phyloP scores from a whole-genome alignment of 192 early-diverging fungal genomes.

The Backusella tarrabulga region DNA sequence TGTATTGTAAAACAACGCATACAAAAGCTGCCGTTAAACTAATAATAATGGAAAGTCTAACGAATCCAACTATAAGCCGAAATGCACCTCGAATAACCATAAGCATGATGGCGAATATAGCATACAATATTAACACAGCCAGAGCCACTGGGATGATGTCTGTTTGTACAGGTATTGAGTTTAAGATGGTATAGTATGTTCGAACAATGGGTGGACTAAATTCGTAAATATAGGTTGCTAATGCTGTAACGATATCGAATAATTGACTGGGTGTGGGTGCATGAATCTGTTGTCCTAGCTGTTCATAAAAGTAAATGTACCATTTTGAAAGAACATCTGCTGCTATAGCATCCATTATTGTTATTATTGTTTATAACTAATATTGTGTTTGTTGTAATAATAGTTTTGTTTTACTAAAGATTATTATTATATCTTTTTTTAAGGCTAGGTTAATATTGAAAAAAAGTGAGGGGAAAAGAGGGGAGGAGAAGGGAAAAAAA shows the following conservation, averaged over 20 bases:
- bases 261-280: conserved; percentile 2
- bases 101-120: conserved; percentile 24
- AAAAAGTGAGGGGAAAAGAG: background rate
- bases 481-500: background rate
- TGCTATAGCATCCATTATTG: background rate
- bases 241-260: background rate
- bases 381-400: background rate
- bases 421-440: background rate
- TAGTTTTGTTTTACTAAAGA: background rate
- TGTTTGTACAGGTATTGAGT: conserved; percentile 25
- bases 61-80: conserved; percentile 21
- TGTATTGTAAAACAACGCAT: conserved; percentile 22
- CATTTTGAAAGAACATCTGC: conserved; percentile 14
- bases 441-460: background rate
- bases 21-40: conserved; percentile 7
- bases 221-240: background rate
- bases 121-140: conserved; percentile 26
- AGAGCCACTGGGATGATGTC: conserved; percentile 29
- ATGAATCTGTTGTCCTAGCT: background rate
- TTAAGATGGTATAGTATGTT: conserved; percentile 8
- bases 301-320: conserved; percentile 20
- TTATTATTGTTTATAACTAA: background rate
- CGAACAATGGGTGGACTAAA: conserved; percentile 10
- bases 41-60: conserved; percentile 27
- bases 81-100: conserved; percentile 16